Percentiles rank a stretch among this genome's conserved stretches.
phyloP scores from a whole-genome alignment of 2,329 filamentous ascomycete species.

The Aschersonia sp. region DNA sequence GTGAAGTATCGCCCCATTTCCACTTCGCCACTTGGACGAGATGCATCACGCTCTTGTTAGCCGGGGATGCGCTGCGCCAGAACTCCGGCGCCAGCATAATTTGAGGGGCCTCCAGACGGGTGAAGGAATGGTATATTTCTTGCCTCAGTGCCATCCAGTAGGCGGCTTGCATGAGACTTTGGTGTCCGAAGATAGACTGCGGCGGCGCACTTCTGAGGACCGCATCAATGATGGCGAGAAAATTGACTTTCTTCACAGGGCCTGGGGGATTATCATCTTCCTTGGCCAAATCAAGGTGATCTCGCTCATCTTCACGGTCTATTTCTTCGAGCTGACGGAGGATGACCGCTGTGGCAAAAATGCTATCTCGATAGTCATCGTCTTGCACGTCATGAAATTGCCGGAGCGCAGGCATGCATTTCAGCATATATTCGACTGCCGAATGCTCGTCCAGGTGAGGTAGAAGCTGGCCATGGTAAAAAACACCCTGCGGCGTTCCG shows the following conservation, averaged over 20 bases:
- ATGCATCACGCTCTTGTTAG: constrained; percentile 25
- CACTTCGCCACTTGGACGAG: constrained; percentile 25
- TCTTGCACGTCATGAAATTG: constrained; percentile 21
- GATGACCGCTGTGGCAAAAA: constrained; percentile 25
- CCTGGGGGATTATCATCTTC: background rate
- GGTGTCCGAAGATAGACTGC: constrained; percentile 18
- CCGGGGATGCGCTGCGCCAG: constrained; percentile 18
- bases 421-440: constrained; percentile 24
- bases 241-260: constrained; percentile 16
- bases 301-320: constrained; percentile 18
- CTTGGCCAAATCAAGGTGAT: constrained; percentile 4
- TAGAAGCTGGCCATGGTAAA: constrained; percentile 22
- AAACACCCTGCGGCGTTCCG: constrained; percentile 18
- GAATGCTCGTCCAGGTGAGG: constrained; percentile 20
- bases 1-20: constrained; percentile 21
- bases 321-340: constrained; percentile 26
- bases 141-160: constrained; percentile 27
- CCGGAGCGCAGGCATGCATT: constrained; percentile 23
- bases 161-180: constrained; percentile 22
- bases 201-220: constrained; percentile 22
- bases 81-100: constrained; percentile 19
- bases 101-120: constrained; percentile 21
- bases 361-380: constrained; percentile 23
- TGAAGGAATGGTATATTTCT: constrained; percentile 26
- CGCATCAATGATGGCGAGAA: constrained; percentile 24